Conservation (phyloP, 2,329 filamentous ascomycete species). For the Penicillium janthinellum region DNA sequence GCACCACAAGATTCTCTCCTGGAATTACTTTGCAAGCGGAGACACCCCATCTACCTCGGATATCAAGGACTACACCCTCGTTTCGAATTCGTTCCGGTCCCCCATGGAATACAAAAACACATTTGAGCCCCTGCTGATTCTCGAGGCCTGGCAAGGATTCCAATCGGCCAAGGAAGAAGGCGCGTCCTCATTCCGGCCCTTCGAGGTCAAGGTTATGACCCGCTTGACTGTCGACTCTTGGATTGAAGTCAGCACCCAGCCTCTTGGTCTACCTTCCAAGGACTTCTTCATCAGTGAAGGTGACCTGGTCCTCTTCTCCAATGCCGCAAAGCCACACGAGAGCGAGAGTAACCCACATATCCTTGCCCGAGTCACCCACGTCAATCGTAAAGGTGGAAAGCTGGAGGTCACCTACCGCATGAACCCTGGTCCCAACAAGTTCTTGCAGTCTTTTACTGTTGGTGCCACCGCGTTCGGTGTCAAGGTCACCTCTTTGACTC, state of each 20-base stretch:
- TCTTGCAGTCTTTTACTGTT: slow-evolving; percentile 67
- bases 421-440: slow-evolving; percentile 62
- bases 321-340: slow-evolving; percentile 68
- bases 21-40: slow-evolving; percentile 91
- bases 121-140: slow-evolving; percentile 84
- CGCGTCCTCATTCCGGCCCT: slow-evolving; percentile 65
- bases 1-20: slow-evolving; percentile 83
- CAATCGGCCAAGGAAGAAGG: slow-evolving; percentile 87
- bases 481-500: slow-evolving; percentile 90
- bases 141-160: slow-evolving; percentile 95
- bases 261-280: slow-evolving; percentile 70
- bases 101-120: slow-evolving; percentile 81
- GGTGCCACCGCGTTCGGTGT: slow-evolving; percentile 71
- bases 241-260: slow-evolving; percentile 83
- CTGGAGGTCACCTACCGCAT: slow-evolving; percentile 86
- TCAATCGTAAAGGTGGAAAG: slow-evolving; percentile 76
- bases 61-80: slow-evolving; percentile 70
- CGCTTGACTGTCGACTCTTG: slow-evolving; percentile 91
- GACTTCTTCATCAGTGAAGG: slow-evolving; percentile 77
- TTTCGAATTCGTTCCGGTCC: slow-evolving; percentile 75
- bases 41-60: slow-evolving; percentile 77
- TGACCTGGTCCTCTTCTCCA: slow-evolving; percentile 85
- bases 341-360: slow-evolving; percentile 72
- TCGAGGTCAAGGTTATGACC: slow-evolving; percentile 84
- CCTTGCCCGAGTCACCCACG: slow-evolving; percentile 78